Evolutionary conservation across 2,329 filamentous ascomycete genomes (phyloP).

Genomic region (Fusarium penzigii): DNA sequence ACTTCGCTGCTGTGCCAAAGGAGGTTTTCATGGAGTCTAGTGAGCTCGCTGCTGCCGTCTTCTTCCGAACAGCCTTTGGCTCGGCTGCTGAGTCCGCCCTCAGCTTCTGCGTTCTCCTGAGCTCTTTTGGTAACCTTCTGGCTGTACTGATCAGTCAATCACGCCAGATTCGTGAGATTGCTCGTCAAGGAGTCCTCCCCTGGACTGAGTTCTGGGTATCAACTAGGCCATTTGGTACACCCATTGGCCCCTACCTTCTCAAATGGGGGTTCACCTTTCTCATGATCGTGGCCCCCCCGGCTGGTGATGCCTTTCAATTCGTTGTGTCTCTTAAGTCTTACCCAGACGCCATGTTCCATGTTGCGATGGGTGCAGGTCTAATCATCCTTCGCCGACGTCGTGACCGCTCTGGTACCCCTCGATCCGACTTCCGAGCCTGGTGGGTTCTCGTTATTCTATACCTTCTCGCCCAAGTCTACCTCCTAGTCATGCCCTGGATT

Average conservation of each 20-base stretch:
- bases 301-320: constrained; percentile 66
- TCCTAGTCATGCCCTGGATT: constrained; percentile 72
- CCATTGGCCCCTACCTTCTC: constrained; percentile 57
- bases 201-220: constrained; percentile 63
- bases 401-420: constrained; percentile 47
- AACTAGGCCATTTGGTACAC: constrained; percentile 64
- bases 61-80: constrained; percentile 62
- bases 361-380: constrained; percentile 58
- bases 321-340: constrained; percentile 61
- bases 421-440: constrained; percentile 60
- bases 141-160: constrained; percentile 56
- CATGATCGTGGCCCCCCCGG: constrained; percentile 61
- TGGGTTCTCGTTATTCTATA: constrained; percentile 58
- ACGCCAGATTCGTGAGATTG: constrained; percentile 61
- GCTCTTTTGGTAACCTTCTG: constrained; percentile 60
- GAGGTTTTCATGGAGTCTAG: constrained; percentile 53
- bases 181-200: constrained; percentile 60
- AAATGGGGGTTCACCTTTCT: constrained; percentile 59
- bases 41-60: constrained; percentile 56
- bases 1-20: constrained; percentile 58
- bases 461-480: constrained; percentile 59
- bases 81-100: constrained; percentile 51
- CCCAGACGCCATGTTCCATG: constrained; percentile 57
- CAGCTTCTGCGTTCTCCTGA: constrained; percentile 58
- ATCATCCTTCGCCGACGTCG: constrained; percentile 58